Conservation (phyloP, 805 yeast species). For the Kuraishia hungarica region DNA sequence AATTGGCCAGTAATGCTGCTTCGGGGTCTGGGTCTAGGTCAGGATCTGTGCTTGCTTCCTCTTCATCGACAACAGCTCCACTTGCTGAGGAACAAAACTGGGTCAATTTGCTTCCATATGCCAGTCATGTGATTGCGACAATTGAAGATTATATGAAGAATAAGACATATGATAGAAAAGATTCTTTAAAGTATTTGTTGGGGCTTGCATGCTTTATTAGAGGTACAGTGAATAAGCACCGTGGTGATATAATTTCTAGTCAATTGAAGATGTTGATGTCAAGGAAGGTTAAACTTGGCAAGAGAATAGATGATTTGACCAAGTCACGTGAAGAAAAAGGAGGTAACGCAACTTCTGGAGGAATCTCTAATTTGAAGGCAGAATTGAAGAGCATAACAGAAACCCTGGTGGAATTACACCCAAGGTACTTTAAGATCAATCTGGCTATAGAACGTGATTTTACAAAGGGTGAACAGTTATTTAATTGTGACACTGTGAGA, state of each 20-base stretch:
- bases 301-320: background rate
- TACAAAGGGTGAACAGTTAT: background rate
- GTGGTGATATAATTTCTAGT: background rate
- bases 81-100: slow-evolving; percentile 2
- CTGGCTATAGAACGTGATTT: background rate
- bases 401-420: background rate
- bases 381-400: background rate
- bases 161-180: background rate
- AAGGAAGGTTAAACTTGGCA: background rate
- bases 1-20: slow-evolving; percentile 6
- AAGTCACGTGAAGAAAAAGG: background rate
- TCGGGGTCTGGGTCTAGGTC: slow-evolving; percentile 1
- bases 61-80: no score
- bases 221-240: slow-evolving; percentile 2
- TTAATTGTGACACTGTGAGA: background rate
- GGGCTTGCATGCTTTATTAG: slow-evolving; percentile 1
- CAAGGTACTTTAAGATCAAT: background rate
- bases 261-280: background rate
- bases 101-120: slow-evolving; percentile 4
- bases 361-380: background rate
- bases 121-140: background rate
- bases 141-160: background rate
- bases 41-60: no score
- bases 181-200: background rate
- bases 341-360: no score